Percentiles rank a stretch among this genome's conserved stretches.
Conservation (phyloP, 2,329 filamentous ascomycete genomes). For the Graphiopsis chlorocephala region DNA sequence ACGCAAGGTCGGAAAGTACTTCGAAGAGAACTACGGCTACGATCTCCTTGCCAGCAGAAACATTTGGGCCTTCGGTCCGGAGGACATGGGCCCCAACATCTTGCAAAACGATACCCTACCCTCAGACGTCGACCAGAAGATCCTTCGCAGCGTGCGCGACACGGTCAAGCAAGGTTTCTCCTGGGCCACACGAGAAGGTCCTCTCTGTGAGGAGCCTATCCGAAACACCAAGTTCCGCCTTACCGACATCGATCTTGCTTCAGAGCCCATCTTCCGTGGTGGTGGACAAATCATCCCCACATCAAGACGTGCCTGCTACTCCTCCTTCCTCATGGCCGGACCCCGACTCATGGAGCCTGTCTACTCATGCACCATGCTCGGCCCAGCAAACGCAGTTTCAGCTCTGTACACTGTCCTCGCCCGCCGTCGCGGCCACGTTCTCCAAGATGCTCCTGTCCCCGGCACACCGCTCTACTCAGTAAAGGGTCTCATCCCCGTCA, state of each 20-base stretch:
- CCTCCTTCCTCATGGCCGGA: conserved; percentile 93
- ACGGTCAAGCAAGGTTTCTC: conserved; percentile 94
- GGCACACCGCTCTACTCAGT: conserved; percentile 93
- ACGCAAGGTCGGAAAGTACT: conserved; percentile 91
- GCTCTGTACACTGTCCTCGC: conserved; percentile 90
- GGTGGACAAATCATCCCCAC: conserved; percentile 98
- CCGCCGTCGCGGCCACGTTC: conserved; percentile 82
- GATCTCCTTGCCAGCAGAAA: conserved; percentile 90
- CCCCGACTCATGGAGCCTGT: conserved; percentile 96
- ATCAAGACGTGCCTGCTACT: conserved; percentile 87
- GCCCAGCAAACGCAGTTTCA: conserved; percentile 82
- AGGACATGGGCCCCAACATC: conserved; percentile 92
- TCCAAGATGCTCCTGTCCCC: conserved; percentile 90
- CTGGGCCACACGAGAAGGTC: conserved; percentile 93
- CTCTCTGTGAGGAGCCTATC: conserved; percentile 96
- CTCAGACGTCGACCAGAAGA: conserved; percentile 89
- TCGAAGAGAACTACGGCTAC: conserved; percentile 96
- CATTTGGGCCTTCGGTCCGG: conserved; percentile 98
- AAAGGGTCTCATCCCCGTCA: conserved; percentile 86
- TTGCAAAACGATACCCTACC: conserved; percentile 94
- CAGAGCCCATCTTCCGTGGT: conserved; percentile 89
- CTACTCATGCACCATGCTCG: conserved; percentile 89
- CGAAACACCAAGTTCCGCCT: conserved; percentile 97
- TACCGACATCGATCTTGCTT: conserved; percentile 81
- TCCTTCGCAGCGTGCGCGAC: conserved; percentile 82